These are phyloP conservation scores for Macadamia tetraphylla DNA, from an alignment of 164 flowering plant species.

Conservation along the genomic window DNA sequence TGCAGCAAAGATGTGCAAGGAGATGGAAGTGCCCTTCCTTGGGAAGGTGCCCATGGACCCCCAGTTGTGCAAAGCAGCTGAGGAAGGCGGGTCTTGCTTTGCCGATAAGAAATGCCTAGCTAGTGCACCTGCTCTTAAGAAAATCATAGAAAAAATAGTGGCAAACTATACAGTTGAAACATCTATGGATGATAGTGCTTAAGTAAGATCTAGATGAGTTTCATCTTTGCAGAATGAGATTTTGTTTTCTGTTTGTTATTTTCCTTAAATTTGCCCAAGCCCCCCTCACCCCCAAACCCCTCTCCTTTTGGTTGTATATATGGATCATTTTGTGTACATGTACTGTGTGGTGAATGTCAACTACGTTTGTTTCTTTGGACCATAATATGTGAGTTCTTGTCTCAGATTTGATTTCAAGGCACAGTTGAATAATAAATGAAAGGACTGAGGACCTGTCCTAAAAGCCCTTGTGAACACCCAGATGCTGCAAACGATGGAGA, in stretches of 20 bases:
- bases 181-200: not conserved
- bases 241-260: not conserved
- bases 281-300: too few relatives aligned
- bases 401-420: too few relatives aligned
- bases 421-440: too few relatives aligned
- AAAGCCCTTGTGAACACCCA: too few relatives aligned
- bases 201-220: not conserved
- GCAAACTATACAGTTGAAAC: slow-evolving; percentile 9
- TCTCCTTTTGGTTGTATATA: too few relatives aligned
- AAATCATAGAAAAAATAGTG: slow-evolving; percentile 50
- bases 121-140: slow-evolving; percentile 67
- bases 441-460: too few relatives aligned
- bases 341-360: too few relatives aligned
- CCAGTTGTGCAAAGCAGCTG: slow-evolving; percentile 83
- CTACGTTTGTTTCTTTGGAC: too few relatives aligned
- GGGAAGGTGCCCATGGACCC: slow-evolving; percentile 95
- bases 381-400: too few relatives aligned
- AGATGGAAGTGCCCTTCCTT: slow-evolving; percentile 82
- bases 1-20: slow-evolving; percentile 72
- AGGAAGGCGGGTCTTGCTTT: slow-evolving; percentile 89
- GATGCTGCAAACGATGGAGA: too few relatives aligned
- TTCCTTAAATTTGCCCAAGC: too few relatives aligned
- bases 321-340: too few relatives aligned
- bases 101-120: slow-evolving; percentile 41
- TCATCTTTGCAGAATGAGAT: not conserved